These are phyloP conservation scores for Neltuma alba DNA, from an alignment of 306 rosid genomes.

Conservation along the genomic window DNA sequence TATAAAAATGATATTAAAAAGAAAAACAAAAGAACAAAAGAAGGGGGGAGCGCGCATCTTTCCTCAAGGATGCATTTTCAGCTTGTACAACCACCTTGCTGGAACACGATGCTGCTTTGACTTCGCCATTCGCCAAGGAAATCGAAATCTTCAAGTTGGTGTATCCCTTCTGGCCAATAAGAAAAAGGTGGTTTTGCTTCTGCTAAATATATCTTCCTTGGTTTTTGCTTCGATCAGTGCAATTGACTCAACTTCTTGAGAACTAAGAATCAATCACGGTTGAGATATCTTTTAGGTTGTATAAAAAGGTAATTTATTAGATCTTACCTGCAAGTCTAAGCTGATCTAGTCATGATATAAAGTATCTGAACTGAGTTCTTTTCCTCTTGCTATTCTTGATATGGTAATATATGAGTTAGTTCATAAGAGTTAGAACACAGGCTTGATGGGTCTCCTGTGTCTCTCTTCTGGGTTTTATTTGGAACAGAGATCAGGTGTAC, in stretches of 20 bases:
- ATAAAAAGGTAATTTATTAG: not conserved
- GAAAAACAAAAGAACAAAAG: too few species aligned
- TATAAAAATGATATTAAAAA: too few species aligned
- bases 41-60: too few species aligned
- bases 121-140: not conserved
- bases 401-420: not conserved
- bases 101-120: not conserved
- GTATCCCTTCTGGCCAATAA: not conserved
- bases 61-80: not conserved
- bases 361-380: not conserved
- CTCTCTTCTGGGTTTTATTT: not conserved
- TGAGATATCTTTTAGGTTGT: not conserved
- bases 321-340: not conserved
- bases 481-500: not conserved
- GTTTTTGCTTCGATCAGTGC: not conserved
- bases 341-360: not conserved
- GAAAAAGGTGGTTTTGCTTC: not conserved
- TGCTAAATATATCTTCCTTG: not conserved
- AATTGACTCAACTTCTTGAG: not conserved
- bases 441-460: not conserved
- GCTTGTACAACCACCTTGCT: not conserved
- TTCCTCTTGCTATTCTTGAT: not conserved
- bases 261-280: not conserved
- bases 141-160: not conserved
- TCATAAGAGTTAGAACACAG: not conserved